Evolutionary conservation across 1,284 basidiomycete genomes (phyloP), one percentile per base, ranked within the genome.

Genomic region (Melanopsichium pennsylvanicum): DNA sequence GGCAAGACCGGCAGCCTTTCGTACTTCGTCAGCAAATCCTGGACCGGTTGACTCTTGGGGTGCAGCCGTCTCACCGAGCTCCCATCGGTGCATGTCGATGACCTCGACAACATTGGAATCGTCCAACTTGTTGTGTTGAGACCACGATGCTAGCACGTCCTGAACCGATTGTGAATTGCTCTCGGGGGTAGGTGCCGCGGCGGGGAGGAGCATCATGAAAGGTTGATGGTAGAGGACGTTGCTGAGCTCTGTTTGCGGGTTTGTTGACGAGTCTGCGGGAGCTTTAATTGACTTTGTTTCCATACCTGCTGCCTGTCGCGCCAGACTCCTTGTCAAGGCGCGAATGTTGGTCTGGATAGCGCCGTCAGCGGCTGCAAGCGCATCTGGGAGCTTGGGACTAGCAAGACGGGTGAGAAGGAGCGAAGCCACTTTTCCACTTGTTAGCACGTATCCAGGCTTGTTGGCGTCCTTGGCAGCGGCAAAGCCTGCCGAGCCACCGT

Each of bases 271-370:
- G 1, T 27, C 22, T 4, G 56, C 31, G 4, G 78, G 54, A 2
- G 82, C 72, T 12, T 74, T 82, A 36, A 96, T 84, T 0, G 84
- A 85, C n/a, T 82, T 83, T 0, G 92, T 92, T 22, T 90, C 87
- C 81, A 94, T 90, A 2, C 93, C 93, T 10, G 89, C 89, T 29
- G 92, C 88, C 82, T 96, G 94, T 43, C 92, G 86, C 2, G 90
- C 90, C 8, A 96, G 72, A 5, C 89, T 87, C 18, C 91, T 87
- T 62, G 90, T 88, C 4, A 96, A 83, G n/a, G 85, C 85, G 22
- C 85, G 84, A 18, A 62, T 45, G 25, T 15, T 95, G 83, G 4
- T 87, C 84, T 58, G 67, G 2, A 58, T 36, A 26, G 45, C 26
- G 1, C 26, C 37, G 2, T 31, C 36, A 5, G 45, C 22, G 1